These are phyloP conservation scores for Sporobolus alterniflorus DNA, from an alignment of 202 grass and related monocot species.

Conservation along the genomic window DNA sequence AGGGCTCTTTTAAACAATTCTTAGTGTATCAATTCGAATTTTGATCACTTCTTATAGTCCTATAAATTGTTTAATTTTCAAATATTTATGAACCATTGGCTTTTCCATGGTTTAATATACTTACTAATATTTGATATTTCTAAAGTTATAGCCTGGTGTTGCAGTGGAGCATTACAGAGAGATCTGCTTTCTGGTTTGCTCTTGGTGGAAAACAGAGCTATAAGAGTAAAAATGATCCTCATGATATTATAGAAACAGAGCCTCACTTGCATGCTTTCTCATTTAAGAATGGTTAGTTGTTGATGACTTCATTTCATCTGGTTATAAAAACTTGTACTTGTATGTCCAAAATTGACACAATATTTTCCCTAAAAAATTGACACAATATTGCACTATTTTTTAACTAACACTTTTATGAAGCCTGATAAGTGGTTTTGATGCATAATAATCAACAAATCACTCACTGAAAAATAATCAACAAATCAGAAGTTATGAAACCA, in stretches of 20 bases:
- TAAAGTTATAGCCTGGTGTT: conserved; percentile 71
- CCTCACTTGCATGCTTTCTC: conserved; percentile 90
- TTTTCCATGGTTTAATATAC: background rate
- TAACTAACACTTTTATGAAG: background rate
- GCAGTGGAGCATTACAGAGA: conserved; percentile 82
- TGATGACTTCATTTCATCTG: conserved; percentile 19
- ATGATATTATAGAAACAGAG: conserved; percentile 78
- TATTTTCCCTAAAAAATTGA: background rate
- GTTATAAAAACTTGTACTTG: too few species aligned
- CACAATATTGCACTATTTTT: background rate
- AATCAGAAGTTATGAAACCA: conserved; percentile 3
- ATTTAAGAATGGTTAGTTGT: conserved; percentile 72
- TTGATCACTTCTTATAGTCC: conserved; percentile 5
- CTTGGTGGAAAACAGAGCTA: conserved; percentile 96
- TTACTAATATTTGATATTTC: conserved; percentile 44
- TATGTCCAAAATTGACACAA: background rate
- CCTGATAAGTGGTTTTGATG: background rate
- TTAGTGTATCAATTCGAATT: conserved; percentile 8
- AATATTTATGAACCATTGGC: background rate
- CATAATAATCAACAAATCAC: background rate
- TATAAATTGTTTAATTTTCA: background rate
- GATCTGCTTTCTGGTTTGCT: conserved; percentile 98
- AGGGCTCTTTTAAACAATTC: conserved; percentile 11
- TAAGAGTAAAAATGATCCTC: conserved; percentile 55
- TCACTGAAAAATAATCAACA: too few species aligned